These are phyloP conservation scores for Andalucia godoyi DNA, from an alignment of 78 protist species.

Conservation along the genomic window DNA sequence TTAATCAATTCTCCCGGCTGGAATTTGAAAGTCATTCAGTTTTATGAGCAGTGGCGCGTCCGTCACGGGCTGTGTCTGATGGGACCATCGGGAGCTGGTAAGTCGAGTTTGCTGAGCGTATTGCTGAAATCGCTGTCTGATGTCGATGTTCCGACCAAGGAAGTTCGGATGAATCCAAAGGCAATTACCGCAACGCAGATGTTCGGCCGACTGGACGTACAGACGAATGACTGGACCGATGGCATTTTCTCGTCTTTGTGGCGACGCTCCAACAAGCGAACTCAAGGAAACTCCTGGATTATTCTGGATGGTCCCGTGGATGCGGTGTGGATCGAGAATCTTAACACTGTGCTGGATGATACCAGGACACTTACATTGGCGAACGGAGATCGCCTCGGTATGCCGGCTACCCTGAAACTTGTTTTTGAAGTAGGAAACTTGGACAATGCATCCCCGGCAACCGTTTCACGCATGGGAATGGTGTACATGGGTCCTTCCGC, in stretches of 20 bases:
- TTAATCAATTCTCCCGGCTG: constrained; percentile 22
- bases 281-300: constrained; percentile 34
- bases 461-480: constrained; percentile 82
- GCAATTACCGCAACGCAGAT: constrained; percentile 65
- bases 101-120: constrained; percentile 16
- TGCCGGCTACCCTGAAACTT: constrained; percentile 41
- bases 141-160: constrained; percentile 18
- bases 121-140: constrained; percentile 29
- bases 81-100: constrained; percentile 58
- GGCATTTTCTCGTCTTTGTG: constrained; percentile 68
- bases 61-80: constrained; percentile 69
- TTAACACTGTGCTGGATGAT: constrained; percentile 83
- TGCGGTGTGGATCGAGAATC: constrained; percentile 71
- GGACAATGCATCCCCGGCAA: constrained; percentile 83
- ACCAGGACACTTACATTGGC: constrained; percentile 66
- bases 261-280: constrained; percentile 19
- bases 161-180: constrained; percentile 66
- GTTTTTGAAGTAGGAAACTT: constrained; percentile 65
- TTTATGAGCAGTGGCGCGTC: constrained; percentile 48
- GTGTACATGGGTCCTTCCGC: constrained; percentile 35
- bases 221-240: constrained; percentile 70
- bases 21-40: constrained; percentile 46
- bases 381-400: constrained; percentile 71
- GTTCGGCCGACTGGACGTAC: constrained; percentile 57
- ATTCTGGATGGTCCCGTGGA: constrained; percentile 81